Percentiles rank a stretch among this genome's conserved stretches.
phyloP scores from a whole-genome alignment of 2,329 filamentous ascomycete species.

The Pseudogymnoascus sp. region DNA sequence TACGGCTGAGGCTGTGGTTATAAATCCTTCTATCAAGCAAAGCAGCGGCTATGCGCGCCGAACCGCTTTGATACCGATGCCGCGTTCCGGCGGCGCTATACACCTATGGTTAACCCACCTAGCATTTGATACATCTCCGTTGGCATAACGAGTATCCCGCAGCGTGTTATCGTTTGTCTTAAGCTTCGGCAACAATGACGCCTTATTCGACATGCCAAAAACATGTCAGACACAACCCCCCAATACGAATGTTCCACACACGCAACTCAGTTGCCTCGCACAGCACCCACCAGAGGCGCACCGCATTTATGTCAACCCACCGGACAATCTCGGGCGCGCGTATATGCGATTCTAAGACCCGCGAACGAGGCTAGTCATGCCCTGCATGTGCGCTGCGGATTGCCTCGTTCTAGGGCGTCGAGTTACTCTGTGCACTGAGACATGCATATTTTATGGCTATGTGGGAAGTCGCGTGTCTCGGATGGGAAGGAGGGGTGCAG shows the following conservation, averaged over 20 bases:
- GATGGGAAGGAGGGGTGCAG: neutral
- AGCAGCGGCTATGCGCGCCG: too few species aligned
- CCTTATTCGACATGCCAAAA: neutral
- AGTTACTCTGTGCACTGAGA: neutral
- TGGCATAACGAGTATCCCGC: too few species aligned
- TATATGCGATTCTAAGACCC: neutral
- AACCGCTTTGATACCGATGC: too few species aligned
- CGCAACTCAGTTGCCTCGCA: neutral
- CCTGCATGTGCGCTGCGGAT: neutral
- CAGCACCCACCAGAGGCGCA: neutral
- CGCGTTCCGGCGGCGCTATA: too few species aligned
- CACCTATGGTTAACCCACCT: too few species aligned
- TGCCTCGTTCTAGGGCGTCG: neutral
- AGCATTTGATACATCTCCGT: too few species aligned
- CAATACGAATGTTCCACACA: neutral
- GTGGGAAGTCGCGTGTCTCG: neutral
- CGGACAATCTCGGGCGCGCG: neutral
- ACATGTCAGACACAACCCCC: neutral
- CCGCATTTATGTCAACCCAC: neutral
- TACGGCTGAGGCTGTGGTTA: too few species aligned
- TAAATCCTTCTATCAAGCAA: too few species aligned
- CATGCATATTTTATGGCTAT: neutral
- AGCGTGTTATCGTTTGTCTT: too few species aligned
- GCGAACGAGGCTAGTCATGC: neutral
- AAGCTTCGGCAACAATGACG: too few species aligned